phyloP scores from a whole-genome alignment of 805 yeast species.

The Jamesozyma rosinii region DNA sequence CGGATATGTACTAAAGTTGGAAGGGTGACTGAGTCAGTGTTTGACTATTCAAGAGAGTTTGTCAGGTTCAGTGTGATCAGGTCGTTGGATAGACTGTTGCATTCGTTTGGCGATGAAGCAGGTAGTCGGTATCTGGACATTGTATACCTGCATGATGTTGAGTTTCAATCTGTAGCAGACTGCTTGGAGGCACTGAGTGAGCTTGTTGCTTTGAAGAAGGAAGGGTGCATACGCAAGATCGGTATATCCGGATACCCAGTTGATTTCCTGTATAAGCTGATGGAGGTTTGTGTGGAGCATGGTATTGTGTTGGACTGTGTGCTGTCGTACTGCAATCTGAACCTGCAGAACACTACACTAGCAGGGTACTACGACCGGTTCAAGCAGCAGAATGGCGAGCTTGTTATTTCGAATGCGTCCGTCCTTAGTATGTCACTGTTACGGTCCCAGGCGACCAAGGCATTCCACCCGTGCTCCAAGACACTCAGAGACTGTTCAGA shows the following conservation, averaged over 20 bases:
- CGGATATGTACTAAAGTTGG: conserved; percentile 83
- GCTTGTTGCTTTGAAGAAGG: conserved; percentile 48
- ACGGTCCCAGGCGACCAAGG: conserved; percentile 54
- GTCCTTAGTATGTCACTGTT: conserved; percentile 82
- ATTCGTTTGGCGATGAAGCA: conserved; percentile 32
- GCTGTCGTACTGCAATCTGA: conserved; percentile 71
- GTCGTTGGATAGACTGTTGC: conserved; percentile 51
- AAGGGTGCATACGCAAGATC: conserved; percentile 53
- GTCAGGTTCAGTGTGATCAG: conserved; percentile 56
- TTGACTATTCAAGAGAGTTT: conserved; percentile 59
- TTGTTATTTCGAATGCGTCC: conserved; percentile 65
- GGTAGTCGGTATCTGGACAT: conserved; percentile 52
- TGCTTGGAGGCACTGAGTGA: conserved; percentile 56
- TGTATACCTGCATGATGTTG: conserved; percentile 84
- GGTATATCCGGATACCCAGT: conserved; percentile 89
- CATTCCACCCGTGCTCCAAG: conserved; percentile 72
- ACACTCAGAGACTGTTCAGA: conserved; percentile 41
- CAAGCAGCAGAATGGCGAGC: conserved; percentile 43
- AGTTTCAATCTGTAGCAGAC: conserved; percentile 52
- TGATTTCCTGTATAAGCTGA: conserved; percentile 48
- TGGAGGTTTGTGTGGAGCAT: conserved; percentile 29
- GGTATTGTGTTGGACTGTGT: conserved; percentile 59
- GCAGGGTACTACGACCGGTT: conserved; percentile 42
- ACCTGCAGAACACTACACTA: conserved; percentile 62
- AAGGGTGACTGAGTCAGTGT: conserved; percentile 53